Base-by-base conservation (phyloP, 179 eudicot genomes). In the Amaranthus tricolor region DNA sequence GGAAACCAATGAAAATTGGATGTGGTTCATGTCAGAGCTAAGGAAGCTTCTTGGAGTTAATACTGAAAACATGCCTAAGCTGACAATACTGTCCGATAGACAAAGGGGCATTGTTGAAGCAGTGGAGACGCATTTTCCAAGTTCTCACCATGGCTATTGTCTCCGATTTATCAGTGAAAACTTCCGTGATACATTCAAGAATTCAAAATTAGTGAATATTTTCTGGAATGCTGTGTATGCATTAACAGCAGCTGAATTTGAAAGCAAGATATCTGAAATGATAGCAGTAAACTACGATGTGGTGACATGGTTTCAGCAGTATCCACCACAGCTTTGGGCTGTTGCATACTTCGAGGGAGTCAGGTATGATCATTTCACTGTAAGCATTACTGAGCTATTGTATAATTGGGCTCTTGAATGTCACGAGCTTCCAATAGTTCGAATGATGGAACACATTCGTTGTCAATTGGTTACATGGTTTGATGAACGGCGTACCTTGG, bases 1-100 rank as follows among this genome's bases (percentile, higher is more conserved):
- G 54, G 98, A 93, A 73, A 91, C 83, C 72, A 91, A 91, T 66
- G 97, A 91, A 54, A 93, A 91, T 66, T 93, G 98, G 98, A 93
- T 89, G 91, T 93, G 98, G 98, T 93, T 93, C 79, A 84, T 93
- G 73, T 93, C 97, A 53, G 98, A 93, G 81, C 81, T 93, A 69
- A 88, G 90, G 62, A 87, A 81, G 81, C 85, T 93, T 80, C 86
- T 93, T 20, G 98, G 94, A 48, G 68, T 91, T 57, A 89, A 91
- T 56, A 93, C 98, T 6, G 98, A 93, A 61, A 89, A 86, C 82
- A 91, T 93, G 98, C 98, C 98, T 57, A 86, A 92, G 83, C 97
- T 93, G 12, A 91, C 96, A 19, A 86, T 93, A 72, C 74, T 93
- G 43, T 93, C 98, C 5, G 96, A 93, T 73, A 83, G 98, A 81